Evolutionary conservation across 495 filamentous ascomycete genomes (phyloP).

Genomic region (Podospora pseudocomata): DNA sequence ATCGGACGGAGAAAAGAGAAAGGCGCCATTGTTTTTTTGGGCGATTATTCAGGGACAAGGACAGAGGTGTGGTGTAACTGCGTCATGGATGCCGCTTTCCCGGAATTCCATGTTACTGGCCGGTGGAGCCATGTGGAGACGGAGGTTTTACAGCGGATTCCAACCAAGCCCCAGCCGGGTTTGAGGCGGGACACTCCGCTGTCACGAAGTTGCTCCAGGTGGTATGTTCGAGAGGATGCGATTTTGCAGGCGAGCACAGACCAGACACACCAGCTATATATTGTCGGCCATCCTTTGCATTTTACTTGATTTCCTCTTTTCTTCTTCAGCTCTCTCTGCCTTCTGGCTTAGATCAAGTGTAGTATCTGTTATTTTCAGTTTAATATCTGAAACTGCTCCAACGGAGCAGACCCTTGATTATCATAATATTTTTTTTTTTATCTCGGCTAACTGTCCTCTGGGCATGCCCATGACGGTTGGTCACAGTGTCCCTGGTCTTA

Average conservation of each 20-base stretch:
- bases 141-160: background rate
- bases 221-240: background rate
- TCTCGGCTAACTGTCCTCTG: conserved; percentile 1
- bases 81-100: background rate
- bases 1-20: background rate
- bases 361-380: conserved; percentile 99
- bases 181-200: background rate
- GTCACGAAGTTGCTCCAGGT: background rate
- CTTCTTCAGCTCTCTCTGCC: conserved; percentile 52
- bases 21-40: background rate
- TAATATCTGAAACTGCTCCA: conserved; percentile 58
- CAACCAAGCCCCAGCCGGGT: background rate
- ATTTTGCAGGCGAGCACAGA: too few species aligned
- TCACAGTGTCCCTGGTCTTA: conserved; percentile 20
- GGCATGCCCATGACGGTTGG: conserved; percentile 8
- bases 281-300: background rate
- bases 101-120: background rate
- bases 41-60: too few species aligned
- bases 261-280: background rate
- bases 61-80: background rate
- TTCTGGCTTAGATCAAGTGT: conserved; percentile 92
- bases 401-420: background rate
- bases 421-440: conserved; percentile 18
- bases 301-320: conserved; percentile 1
- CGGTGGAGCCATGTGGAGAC: background rate